Conservation (phyloP, 1,139 yeast genomes). For the Kazachstania sp. region DNA sequence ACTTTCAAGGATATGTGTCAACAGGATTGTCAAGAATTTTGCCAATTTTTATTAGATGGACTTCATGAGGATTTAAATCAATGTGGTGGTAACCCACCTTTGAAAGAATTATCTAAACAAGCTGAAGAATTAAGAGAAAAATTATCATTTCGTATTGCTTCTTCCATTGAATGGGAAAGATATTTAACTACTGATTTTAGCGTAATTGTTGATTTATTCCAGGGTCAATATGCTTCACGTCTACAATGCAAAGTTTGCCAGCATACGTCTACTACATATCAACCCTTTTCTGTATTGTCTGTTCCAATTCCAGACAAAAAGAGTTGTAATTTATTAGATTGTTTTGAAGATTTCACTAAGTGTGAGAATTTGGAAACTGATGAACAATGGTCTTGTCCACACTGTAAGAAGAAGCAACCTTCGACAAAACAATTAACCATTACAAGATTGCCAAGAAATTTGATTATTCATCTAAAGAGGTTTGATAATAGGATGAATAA, state of each 20-base stretch:
- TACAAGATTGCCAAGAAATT: slow-evolving; percentile 62
- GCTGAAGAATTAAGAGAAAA: slow-evolving; percentile 71
- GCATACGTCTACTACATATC: slow-evolving; percentile 78
- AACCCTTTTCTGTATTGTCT: slow-evolving; percentile 67
- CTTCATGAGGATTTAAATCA: slow-evolving; percentile 84
- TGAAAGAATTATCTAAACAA: slow-evolving; percentile 55
- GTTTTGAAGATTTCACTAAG: slow-evolving; percentile 62
- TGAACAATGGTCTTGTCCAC: slow-evolving; percentile 86
- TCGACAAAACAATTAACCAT: slow-evolving; percentile 63
- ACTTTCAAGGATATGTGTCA: slow-evolving; percentile 71
- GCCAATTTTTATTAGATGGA: slow-evolving; percentile 75
- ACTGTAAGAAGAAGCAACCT: slow-evolving; percentile 57
- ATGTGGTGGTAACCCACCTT: slow-evolving; percentile 46
- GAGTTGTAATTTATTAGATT: slow-evolving; percentile 41
- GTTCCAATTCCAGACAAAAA: slow-evolving; percentile 53
- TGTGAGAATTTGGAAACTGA: slow-evolving; percentile 66
- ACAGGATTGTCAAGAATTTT: slow-evolving; percentile 89
- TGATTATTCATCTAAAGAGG: slow-evolving; percentile 72
- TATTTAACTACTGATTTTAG: slow-evolving; percentile 80
- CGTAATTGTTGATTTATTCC: slow-evolving; percentile 74
- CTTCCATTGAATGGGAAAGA: slow-evolving; percentile 92
- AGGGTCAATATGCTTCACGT: slow-evolving; percentile 83
- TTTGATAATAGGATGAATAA: slow-evolving; percentile 42
- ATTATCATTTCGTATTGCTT: slow-evolving; percentile 73
- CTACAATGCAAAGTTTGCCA: slow-evolving; percentile 69